Evolutionary conservation across 371 early-diverging fungal genomes (phyloP), one percentile per base, ranked within the genome.

Genomic region (Mortierella sp.): DNA sequence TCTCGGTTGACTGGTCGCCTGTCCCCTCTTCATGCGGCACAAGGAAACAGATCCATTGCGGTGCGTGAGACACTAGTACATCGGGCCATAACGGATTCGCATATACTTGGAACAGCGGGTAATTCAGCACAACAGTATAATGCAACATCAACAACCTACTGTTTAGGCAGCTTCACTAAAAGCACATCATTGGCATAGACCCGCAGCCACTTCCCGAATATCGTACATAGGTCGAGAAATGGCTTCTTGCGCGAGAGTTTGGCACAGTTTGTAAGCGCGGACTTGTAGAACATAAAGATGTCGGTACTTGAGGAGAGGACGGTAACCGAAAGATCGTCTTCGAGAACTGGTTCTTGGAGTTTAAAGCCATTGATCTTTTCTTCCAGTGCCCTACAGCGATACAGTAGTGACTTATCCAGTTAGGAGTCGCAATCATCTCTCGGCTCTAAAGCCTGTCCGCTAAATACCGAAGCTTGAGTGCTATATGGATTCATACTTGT

Each of bases 241-340:
- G 96, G 90, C 65, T 93, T 89, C 52, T 92, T 88, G 2, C 93
- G 93, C 2, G 95, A 93, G 52, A 97, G 81, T 55, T 91, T 89
- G 2, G 96, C 89, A 60, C 93, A 93, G 51, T 93, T 91, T 1
- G 84, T 87, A 23, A 98, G 79, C 1, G 95, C 90, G 64, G 96
- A 94, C 37, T 93, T 90, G 82, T 95, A 97, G 64, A 86, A 91
- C 69, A 91, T 85, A 72, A 97, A 94, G 32, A 98, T 82, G 32
- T 97, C 97, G 0, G 94, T 94, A 71, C 93, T 90, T 2, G 97
- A 96, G 8, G 92, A 84, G 9, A 97, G 70, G 5, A 97, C 95
- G 3, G 84, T 81, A 60, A 82, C 79, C 31, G 79, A 83, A 30
- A 70, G 82, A 62, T 88, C 94, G 50, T 87, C 88, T 48, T 87